Conservation (phyloP, 371 early-diverging fungal species). For the Mucor circinelloides region DNA sequence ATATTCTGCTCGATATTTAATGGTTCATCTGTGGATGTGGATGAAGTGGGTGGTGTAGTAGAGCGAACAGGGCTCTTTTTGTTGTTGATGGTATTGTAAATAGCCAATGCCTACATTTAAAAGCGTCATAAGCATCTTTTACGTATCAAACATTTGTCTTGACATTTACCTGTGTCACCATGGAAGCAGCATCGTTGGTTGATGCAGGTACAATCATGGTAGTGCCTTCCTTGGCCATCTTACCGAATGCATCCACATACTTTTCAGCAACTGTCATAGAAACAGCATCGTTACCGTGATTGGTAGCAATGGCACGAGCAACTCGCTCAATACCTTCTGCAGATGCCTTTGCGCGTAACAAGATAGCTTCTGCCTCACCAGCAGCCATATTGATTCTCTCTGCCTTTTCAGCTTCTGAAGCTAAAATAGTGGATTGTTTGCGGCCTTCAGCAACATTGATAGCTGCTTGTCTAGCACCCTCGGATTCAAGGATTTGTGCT, state of each 20-base stretch:
- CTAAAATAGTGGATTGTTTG: slow-evolving; percentile 91
- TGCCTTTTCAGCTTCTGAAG: slow-evolving; percentile 90
- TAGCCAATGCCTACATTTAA: slow-evolving; percentile 47
- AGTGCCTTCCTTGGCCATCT: slow-evolving; percentile 91
- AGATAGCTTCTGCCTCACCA: slow-evolving; percentile 89
- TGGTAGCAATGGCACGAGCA: slow-evolving; percentile 73
- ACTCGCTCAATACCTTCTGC: slow-evolving; percentile 83
- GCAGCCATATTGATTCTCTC: slow-evolving; percentile 91
- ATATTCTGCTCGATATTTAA: not conserved
- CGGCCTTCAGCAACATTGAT: slow-evolving; percentile 98
- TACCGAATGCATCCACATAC: slow-evolving; percentile 93
- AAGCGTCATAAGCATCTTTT: not conserved
- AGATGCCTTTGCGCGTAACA: slow-evolving; percentile 84
- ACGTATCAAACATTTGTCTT: not conserved
- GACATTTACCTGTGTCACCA: slow-evolving; percentile 77
- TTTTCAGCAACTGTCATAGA: slow-evolving; percentile 95
- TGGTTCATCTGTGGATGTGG: not conserved
- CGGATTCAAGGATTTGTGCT: slow-evolving; percentile 95
- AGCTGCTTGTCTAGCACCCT: slow-evolving; percentile 92
- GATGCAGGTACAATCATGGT: slow-evolving; percentile 92
- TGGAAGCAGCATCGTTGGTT: slow-evolving; percentile 78
- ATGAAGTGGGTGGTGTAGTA: not conserved
- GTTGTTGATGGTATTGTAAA: slow-evolving; percentile 54
- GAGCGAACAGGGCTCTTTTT: slow-evolving; percentile 26
- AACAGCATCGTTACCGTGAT: slow-evolving; percentile 84